These are phyloP conservation scores for Auricularia cornea DNA, from an alignment of 768 basidiomycete species.

Conservation along the genomic window DNA sequence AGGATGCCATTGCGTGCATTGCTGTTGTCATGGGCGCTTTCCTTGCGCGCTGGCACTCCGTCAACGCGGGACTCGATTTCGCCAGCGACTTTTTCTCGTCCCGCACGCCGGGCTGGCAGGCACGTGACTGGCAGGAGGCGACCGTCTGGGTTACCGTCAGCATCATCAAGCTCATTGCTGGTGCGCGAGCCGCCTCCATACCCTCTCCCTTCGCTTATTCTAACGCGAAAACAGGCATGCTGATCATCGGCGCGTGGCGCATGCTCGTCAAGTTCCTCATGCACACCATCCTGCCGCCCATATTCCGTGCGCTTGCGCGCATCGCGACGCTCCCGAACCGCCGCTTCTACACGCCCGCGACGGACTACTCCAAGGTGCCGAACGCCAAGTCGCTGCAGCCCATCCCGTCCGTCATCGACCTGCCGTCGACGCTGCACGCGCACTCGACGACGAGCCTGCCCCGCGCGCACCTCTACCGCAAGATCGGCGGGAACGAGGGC, in stretches of 20 bases:
- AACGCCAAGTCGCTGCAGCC: constrained; percentile 54
- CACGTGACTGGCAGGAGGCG: constrained; percentile 2
- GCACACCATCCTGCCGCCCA: constrained; percentile 70
- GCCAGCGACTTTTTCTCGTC: constrained; percentile 6
- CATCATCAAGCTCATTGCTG: constrained; percentile 32
- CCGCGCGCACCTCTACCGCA: background rate
- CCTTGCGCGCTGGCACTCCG: constrained; percentile 58
- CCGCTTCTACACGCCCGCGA: constrained; percentile 84
- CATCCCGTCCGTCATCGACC: constrained; percentile 80
- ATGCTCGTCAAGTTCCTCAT: constrained; percentile 71
- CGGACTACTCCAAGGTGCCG: constrained; percentile 65
- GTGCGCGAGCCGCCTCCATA: constrained; percentile 25
- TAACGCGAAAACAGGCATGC: constrained; percentile 61
- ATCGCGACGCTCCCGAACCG: constrained; percentile 70
- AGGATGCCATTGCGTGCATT: constrained; percentile 91
- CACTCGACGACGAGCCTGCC: background rate
- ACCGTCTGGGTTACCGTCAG: constrained; percentile 31
- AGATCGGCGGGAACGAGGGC: background rate
- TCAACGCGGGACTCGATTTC: constrained; percentile 7
- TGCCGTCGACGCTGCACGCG: constrained; percentile 31
- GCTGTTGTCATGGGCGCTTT: constrained; percentile 72
- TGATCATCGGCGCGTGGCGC: constrained; percentile 81
- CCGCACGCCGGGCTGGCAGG: constrained; percentile 12
- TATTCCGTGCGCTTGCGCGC: constrained; percentile 67
- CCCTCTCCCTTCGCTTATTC: background rate